Evolutionary conservation across 805 yeast genomes (phyloP).

Genomic region (Huiozyma naganishii): DNA sequence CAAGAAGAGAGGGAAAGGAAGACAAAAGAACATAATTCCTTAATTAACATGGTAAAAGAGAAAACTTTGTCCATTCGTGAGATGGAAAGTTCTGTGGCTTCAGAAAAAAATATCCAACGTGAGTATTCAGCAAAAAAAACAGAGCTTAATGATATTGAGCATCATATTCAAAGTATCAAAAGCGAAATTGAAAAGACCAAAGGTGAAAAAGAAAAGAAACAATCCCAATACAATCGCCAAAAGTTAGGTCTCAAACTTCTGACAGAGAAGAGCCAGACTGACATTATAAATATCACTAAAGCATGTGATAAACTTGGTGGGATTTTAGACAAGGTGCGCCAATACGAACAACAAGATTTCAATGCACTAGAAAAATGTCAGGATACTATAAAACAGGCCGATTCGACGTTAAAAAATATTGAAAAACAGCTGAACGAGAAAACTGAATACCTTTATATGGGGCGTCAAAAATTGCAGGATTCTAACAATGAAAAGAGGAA

Average conservation of each 20-base stretch:
- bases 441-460: conserved; percentile 3
- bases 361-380: conserved; percentile 12
- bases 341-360: conserved; percentile 7
- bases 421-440: conserved; percentile 10
- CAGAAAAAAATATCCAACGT: conserved; percentile 7
- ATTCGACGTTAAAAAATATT: neutral
- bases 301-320: neutral
- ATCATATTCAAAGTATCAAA: conserved; percentile 4
- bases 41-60: conserved; percentile 16
- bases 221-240: neutral
- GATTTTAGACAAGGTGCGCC: conserved; percentile 4
- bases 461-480: conserved; percentile 36
- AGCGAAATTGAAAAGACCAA: conserved; percentile 5
- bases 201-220: neutral
- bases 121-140: conserved; percentile 7
- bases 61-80: conserved; percentile 12
- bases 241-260: neutral
- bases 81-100: conserved; percentile 14
- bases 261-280: neutral
- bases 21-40: conserved; percentile 12
- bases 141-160: conserved; percentile 8
- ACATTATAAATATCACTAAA: neutral
- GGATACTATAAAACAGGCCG: conserved; percentile 5
- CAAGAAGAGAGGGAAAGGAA: conserved; percentile 20
- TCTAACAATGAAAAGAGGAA: conserved; percentile 52